Conservation (phyloP, 805 yeast genomes). For the Saccharomycopsis schoenii region DNA sequence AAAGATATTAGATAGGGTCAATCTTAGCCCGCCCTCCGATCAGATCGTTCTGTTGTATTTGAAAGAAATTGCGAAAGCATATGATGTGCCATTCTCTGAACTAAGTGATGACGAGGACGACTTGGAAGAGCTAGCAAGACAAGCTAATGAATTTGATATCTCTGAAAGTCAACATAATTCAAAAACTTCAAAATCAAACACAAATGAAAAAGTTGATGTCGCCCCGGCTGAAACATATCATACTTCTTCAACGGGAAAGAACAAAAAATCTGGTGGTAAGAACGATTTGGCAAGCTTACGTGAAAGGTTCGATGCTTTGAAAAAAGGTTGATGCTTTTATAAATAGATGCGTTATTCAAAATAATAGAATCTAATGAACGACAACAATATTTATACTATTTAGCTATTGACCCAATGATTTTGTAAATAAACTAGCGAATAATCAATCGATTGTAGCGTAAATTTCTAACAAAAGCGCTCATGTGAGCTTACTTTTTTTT, state of each 20-base stretch:
- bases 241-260: not conserved
- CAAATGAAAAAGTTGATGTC: not conserved
- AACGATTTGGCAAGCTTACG: not conserved
- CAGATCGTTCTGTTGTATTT: conserved; percentile 61
- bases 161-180: not conserved
- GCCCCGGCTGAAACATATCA: not conserved
- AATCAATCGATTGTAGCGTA: not conserved
- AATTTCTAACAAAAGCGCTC: not conserved
- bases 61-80: conserved; percentile 72
- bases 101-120: conserved; percentile 27
- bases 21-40: conserved; percentile 55
- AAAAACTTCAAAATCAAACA: not conserved
- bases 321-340: not conserved
- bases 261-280: not conserved
- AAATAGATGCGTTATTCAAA: no score
- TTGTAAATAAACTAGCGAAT: not conserved
- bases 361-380: no score
- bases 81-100: conserved; percentile 64
- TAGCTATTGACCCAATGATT: no score
- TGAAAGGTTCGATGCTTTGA: not conserved
- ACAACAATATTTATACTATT: no score
- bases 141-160: conserved; percentile 4
- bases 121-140: conserved; percentile 23
- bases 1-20: conserved; percentile 54
- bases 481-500: not conserved